Evolutionary conservation across 169 alveolate genomes (phyloP).

Genomic region (Plasmodium sp.): DNA sequence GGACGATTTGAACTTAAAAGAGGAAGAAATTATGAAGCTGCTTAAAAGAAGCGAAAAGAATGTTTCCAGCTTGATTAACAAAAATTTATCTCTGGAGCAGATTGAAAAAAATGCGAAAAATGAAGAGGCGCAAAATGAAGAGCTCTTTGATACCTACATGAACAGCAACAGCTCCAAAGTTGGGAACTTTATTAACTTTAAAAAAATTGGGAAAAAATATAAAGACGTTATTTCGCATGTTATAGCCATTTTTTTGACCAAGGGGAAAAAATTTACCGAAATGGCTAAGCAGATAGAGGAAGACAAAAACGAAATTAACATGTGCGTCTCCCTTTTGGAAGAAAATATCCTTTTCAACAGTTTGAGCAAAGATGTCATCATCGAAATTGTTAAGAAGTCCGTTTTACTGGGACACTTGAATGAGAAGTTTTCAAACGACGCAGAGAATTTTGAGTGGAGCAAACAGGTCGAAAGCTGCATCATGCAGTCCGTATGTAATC

Average conservation of each 20-base stretch:
- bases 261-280: constrained; percentile 11
- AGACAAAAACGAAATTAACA: constrained; percentile 2
- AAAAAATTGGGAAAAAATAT: constrained; percentile 66
- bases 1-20: constrained; percentile 47
- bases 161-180: constrained; percentile 21
- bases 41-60: constrained; percentile 40
- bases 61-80: constrained; percentile 47
- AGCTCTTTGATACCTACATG: constrained; percentile 58
- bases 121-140: constrained; percentile 45
- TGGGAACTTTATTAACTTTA: constrained; percentile 44
- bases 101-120: constrained; percentile 55
- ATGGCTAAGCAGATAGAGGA: constrained; percentile 41
- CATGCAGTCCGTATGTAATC: background rate
- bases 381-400: constrained; percentile 47
- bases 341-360: constrained; percentile 15
- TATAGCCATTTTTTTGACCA: constrained; percentile 12
- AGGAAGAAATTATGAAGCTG: constrained; percentile 28
- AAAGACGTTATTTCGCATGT: constrained; percentile 54
- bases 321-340: background rate
- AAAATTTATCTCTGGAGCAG: constrained; percentile 55
- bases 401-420: constrained; percentile 51
- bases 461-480: constrained; percentile 19
- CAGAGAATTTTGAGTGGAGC: constrained; percentile 51
- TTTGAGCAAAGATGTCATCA: constrained; percentile 12
- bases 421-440: constrained; percentile 52